A percentile compares a stretch with the other conserved stretches of the same genome.
phyloP scores from a whole-genome alignment of 805 yeast species.

The Barnettozyma wickerhamii region DNA sequence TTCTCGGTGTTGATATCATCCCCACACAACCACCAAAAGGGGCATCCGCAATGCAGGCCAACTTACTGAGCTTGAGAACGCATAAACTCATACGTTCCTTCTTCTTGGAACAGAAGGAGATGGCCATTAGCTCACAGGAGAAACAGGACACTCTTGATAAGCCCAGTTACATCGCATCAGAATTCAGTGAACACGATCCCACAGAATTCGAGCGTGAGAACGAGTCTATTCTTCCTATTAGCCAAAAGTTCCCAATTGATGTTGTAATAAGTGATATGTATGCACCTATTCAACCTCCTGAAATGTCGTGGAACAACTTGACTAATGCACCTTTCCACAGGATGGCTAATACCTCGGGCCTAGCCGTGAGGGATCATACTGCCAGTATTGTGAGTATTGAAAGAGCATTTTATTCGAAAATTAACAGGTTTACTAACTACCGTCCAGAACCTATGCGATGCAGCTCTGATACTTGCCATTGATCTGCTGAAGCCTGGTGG shows the following conservation, averaged over 20 bases:
- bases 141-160: slow-evolving; percentile 18
- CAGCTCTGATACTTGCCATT: slow-evolving; percentile 74
- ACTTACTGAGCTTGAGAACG: slow-evolving; percentile 65
- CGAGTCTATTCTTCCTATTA: slow-evolving; percentile 6
- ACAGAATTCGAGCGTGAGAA: slow-evolving; percentile 6
- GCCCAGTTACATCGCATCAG: slow-evolving; percentile 29
- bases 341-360: slow-evolving; percentile 92
- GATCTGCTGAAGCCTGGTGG: slow-evolving; percentile 72
- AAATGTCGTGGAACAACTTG: slow-evolving; percentile 54
- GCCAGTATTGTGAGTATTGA: slow-evolving; percentile 60
- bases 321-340: slow-evolving; percentile 78
- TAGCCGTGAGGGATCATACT: slow-evolving; percentile 74
- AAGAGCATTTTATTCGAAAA: neutral
- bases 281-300: slow-evolving; percentile 53
- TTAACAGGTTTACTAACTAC: slow-evolving; percentile 4
- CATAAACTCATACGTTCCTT: slow-evolving; percentile 51
- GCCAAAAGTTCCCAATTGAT: slow-evolving; percentile 44
- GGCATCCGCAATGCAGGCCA: slow-evolving; percentile 79
- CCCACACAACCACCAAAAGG: slow-evolving; percentile 79
- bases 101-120: slow-evolving; percentile 29
- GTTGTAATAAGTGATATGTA: slow-evolving; percentile 79
- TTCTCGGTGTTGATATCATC: slow-evolving; percentile 80
- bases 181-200: slow-evolving; percentile 16
- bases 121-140: neutral
- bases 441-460: slow-evolving; percentile 74